These are phyloP conservation scores for Wallacemonas collosoma DNA, from an alignment of 208 protist species.

Conservation along the genomic window DNA sequence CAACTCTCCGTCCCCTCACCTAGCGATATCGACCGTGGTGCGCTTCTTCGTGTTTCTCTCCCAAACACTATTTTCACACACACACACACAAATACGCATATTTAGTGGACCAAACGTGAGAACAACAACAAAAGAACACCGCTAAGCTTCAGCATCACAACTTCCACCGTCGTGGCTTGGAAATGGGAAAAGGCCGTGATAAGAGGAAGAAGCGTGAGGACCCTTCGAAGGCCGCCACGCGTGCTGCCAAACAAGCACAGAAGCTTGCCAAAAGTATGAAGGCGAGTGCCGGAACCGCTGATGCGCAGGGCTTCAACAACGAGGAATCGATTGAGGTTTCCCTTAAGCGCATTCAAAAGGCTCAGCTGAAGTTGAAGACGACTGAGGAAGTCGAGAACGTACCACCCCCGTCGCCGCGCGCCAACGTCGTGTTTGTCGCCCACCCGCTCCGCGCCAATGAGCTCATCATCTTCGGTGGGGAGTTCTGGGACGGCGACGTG, in stretches of 20 bases:
- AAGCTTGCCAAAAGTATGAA: slow-evolving; percentile 61
- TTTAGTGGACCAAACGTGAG: too few species aligned
- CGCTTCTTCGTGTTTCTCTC: too few species aligned
- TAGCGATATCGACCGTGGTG: too few species aligned
- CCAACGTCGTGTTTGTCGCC: slow-evolving; percentile 74
- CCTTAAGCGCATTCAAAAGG: slow-evolving; percentile 78
- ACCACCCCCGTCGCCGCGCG: slow-evolving; percentile 66
- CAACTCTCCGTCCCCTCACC: neutral
- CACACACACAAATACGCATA: too few species aligned
- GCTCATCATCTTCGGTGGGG: slow-evolving; percentile 90
- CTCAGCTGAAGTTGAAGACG: slow-evolving; percentile 59
- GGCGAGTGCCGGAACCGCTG: slow-evolving; percentile 16
- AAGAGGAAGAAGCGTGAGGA: slow-evolving; percentile 92
- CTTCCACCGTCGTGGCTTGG: too few species aligned
- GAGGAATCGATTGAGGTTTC: slow-evolving; percentile 87
- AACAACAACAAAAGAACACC: too few species aligned
- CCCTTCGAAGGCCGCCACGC: slow-evolving; percentile 72
- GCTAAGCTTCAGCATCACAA: too few species aligned
- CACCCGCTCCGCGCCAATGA: slow-evolving; percentile 81
- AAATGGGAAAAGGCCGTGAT: slow-evolving; percentile 91
- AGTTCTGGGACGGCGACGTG: slow-evolving; percentile 86
- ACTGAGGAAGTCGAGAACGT: slow-evolving; percentile 70
- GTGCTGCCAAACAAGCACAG: slow-evolving; percentile 57
- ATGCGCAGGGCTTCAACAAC: slow-evolving; percentile 70
- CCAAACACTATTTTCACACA: too few species aligned